Base-by-base conservation (phyloP, 148 eudicot species). In the Pouteria glomerata region DNA sequence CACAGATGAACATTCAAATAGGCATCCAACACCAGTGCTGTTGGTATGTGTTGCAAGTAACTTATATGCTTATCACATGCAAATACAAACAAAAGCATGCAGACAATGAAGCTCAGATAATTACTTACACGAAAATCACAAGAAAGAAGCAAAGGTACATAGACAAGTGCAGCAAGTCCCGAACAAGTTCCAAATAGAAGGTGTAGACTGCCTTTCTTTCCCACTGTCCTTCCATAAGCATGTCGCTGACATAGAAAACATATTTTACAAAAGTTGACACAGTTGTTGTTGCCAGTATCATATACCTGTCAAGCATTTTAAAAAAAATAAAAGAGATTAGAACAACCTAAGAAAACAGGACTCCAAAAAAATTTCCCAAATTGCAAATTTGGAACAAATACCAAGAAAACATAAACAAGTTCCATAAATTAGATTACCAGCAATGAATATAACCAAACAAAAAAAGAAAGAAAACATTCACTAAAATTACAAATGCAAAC, bases 171-270 rank as follows among this genome's bases (percentile, higher is more conserved):
- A 95, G 77, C 82, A 95, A 82, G 85, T 95, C 98, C 23, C 97
- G 87, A 66, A 91, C 79, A 73, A 95, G 96, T 74, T 95, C 98
- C 84, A 95, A 80, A 85, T 95, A 95, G 78, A 95, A 95, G 59
- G 97, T 95, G 78, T 86, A 95, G 37, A 95, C 96, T 71, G 98
- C 96, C 77, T 95, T 95, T 72, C 63, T 95, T 77, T 95, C 98
- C 98, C 98, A 95, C 77, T 95, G 98, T 45, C 98, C 98, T 74
- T 95, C 98, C 98, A 95, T 91, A 72, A 91, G 88, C 93, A 95
- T 88, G 87, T 95, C 98, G 61, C 88, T 82, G 35, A 91, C 93
- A 66, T 91, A 89, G 73, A 95, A 95, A 70, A 79, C 65, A 73
- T 95, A 95, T 78, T 95, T 95, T 35, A 95, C 91, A 83, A 91